Percentiles rank a stretch among this genome's conserved stretches.
phyloP scores from a whole-genome alignment of 805 yeast genomes.

The Candida xyloterini region DNA sequence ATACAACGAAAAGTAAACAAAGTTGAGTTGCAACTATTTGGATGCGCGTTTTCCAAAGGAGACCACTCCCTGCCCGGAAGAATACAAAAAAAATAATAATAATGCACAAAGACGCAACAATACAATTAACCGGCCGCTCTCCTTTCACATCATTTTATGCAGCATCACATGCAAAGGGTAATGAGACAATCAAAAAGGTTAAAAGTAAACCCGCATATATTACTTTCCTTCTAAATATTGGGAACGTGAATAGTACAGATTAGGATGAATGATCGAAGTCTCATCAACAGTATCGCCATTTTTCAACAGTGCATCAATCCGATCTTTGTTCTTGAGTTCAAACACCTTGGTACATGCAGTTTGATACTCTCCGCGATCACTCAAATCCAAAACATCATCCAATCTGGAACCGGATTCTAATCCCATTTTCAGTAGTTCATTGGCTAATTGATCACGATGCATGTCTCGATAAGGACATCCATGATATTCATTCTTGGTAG shows the following conservation, averaged over 20 bases:
- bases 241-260: conserved; percentile 78
- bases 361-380: conserved; percentile 68
- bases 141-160: too few species aligned
- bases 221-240: conserved; percentile 46
- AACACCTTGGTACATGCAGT: conserved; percentile 88
- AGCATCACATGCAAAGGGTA: too few species aligned
- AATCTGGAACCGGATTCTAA: conserved; percentile 51
- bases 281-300: conserved; percentile 47
- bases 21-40: background rate
- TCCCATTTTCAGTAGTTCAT: conserved; percentile 61
- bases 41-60: too few species aligned
- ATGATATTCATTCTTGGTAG: conserved; percentile 66
- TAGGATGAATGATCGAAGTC: conserved; percentile 77
- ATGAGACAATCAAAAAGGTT: background rate
- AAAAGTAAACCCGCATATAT: background rate
- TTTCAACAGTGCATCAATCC: conserved; percentile 36
- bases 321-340: conserved; percentile 60
- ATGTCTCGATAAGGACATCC: conserved; percentile 93
- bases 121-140: too few species aligned
- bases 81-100: too few species aligned
- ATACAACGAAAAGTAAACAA: background rate
- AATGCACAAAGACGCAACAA: too few species aligned
- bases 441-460: conserved; percentile 57
- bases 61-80: too few species aligned
- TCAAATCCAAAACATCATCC: conserved; percentile 62